Percentiles rank a stretch among this genome's conserved stretches.
Evolutionary conservation across 169 alveolate species (phyloP).

Genomic region (Plasmodium knowlesi): DNA sequence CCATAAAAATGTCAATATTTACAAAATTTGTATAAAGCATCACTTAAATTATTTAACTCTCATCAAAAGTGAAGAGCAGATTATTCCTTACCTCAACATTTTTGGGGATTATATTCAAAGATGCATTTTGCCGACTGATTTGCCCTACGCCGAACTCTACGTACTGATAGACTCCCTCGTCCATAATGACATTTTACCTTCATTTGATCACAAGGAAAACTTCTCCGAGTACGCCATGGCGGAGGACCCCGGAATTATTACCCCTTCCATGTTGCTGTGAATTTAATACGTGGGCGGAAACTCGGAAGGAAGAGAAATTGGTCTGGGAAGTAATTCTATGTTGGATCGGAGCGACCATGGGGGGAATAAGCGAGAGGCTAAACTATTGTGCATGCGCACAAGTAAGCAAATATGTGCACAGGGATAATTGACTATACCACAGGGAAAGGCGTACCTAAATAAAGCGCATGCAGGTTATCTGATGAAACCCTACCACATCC

Average conservation of each 20-base stretch:
- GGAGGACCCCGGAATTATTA: conserved; percentile 74
- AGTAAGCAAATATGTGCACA: neutral
- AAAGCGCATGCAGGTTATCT: neutral
- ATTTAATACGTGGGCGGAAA: neutral
- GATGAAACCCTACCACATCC: neutral
- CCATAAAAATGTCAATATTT: conserved; percentile 69
- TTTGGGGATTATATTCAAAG: conserved; percentile 83
- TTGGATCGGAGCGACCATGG: neutral
- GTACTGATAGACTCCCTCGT: conserved; percentile 78
- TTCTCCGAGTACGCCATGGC: conserved; percentile 38
- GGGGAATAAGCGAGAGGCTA: neutral
- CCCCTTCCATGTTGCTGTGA: conserved; percentile 72
- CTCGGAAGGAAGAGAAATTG: too few species aligned
- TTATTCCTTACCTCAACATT: conserved; percentile 80
- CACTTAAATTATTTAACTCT: conserved; percentile 80
- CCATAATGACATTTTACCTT: conserved; percentile 77
- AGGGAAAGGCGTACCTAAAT: neutral
- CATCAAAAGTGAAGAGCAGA: conserved; percentile 74
- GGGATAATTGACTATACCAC: neutral
- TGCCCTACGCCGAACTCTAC: conserved; percentile 82
- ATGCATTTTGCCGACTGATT: conserved; percentile 84
- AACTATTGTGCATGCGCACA: neutral
- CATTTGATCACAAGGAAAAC: conserved; percentile 57
- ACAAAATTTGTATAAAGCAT: conserved; percentile 78
- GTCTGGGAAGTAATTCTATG: neutral